Conservation (phyloP, 208 protist genomes). For the Trypanosoma vivax region DNA sequence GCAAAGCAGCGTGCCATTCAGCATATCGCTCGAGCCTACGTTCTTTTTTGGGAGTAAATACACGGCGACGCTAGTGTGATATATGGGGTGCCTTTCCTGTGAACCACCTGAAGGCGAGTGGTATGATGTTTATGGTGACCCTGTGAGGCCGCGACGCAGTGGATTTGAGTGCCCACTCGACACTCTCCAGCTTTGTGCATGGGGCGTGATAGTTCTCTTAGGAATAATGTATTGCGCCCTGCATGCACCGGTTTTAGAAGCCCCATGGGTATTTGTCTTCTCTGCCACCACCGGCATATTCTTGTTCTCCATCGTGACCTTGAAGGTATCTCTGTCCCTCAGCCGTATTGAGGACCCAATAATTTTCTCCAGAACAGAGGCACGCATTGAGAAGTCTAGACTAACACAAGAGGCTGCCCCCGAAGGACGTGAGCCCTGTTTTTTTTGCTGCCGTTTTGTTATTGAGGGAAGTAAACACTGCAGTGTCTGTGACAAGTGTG, state of each 20-base stretch:
- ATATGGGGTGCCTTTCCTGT: slow-evolving; percentile 9
- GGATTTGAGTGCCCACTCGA: slow-evolving; percentile 76
- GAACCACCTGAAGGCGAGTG: slow-evolving; percentile 51
- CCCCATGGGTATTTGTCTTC: slow-evolving; percentile 30
- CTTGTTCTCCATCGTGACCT: slow-evolving; percentile 21
- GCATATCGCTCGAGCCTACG: too few relatives aligned
- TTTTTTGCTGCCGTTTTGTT: slow-evolving; percentile 83
- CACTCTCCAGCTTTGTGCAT: slow-evolving; percentile 60
- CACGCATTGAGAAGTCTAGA: slow-evolving; percentile 42
- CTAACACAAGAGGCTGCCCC: slow-evolving; percentile 33
- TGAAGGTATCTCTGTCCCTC: slow-evolving; percentile 63
- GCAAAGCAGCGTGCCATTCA: too few relatives aligned
- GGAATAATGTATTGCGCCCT: slow-evolving; percentile 50
- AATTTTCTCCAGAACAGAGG: slow-evolving; percentile 55
- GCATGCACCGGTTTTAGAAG: slow-evolving; percentile 60
- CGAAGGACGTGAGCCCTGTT: slow-evolving; percentile 50
- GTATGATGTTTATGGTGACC: slow-evolving; percentile 73
- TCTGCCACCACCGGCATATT: slow-evolving; percentile 42
- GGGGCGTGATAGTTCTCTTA: slow-evolving; percentile 45
- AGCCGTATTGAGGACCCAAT: slow-evolving; percentile 61
- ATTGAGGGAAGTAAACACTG: slow-evolving; percentile 76
- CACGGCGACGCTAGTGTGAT: too few relatives aligned
- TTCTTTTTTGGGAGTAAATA: too few relatives aligned
- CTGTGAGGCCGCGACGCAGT: slow-evolving; percentile 66
- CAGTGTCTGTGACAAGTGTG: slow-evolving; percentile 87